phyloP scores from a whole-genome alignment of 352 stramenopile species.

The Pythium vanterpoolii region DNA sequence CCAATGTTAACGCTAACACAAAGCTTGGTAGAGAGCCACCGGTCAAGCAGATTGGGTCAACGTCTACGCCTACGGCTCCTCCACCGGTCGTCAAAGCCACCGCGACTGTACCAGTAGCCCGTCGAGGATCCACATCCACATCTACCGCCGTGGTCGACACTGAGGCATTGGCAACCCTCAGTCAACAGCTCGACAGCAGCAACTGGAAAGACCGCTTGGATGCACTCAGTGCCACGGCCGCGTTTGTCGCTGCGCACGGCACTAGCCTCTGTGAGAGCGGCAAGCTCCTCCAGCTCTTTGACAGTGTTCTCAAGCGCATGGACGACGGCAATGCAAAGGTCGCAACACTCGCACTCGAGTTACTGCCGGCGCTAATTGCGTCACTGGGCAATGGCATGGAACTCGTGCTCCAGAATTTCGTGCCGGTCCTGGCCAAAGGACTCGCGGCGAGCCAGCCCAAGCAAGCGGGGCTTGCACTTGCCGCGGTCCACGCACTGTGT shows the following conservation, averaged over 20 bases:
- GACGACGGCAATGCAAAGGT: constrained; percentile 81
- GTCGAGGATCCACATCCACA: neutral
- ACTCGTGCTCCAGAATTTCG: constrained; percentile 48
- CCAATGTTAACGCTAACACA: too few species aligned
- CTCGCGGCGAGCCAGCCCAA: constrained; percentile 54
- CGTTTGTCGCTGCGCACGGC: constrained; percentile 32
- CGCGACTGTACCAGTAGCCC: neutral
- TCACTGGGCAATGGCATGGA: constrained; percentile 52
- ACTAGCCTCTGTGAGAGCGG: constrained; percentile 32
- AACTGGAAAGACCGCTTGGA: constrained; percentile 84
- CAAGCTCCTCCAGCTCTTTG: constrained; percentile 62
- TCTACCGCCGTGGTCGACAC: constrained; percentile 36
- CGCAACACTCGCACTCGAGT: constrained; percentile 52
- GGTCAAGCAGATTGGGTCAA: neutral
- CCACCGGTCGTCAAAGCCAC: neutral
- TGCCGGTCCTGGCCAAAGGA: constrained; percentile 54
- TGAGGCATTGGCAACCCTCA: constrained; percentile 36
- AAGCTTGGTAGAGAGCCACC: neutral
- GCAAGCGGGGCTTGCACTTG: constrained; percentile 38
- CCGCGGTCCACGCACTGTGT: constrained; percentile 45
- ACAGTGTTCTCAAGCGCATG: constrained; percentile 60
- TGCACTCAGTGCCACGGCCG: constrained; percentile 36
- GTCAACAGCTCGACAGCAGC: constrained; percentile 52
- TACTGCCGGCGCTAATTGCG: constrained; percentile 47
- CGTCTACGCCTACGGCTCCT: too few species aligned